These are phyloP conservation scores for Crassisporium funariophilum DNA, from an alignment of 768 basidiomycete genomes.

Conservation along the genomic window DNA sequence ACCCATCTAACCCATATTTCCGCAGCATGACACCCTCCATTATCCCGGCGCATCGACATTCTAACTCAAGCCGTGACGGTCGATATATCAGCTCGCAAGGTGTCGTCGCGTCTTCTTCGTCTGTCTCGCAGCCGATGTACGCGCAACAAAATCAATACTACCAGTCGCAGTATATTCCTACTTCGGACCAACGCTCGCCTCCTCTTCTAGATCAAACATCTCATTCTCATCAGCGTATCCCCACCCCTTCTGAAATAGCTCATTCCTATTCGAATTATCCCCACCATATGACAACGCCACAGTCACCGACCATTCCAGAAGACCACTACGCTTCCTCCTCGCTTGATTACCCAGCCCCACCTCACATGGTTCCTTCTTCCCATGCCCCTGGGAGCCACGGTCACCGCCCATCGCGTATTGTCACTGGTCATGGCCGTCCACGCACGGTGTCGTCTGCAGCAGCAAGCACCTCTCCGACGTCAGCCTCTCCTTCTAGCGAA, in stretches of 20 bases:
- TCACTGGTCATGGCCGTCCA: slow-evolving; percentile 43
- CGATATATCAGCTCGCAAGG: slow-evolving; percentile 26
- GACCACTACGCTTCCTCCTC: slow-evolving; percentile 24
- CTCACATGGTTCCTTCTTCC: slow-evolving; percentile 32
- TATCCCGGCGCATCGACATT: slow-evolving; percentile 30
- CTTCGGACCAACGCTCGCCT: slow-evolving; percentile 21
- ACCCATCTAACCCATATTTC: slow-evolving; percentile 31
- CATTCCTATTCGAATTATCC: slow-evolving; percentile 32
- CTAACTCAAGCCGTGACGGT: slow-evolving; percentile 25
- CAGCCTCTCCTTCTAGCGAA: slow-evolving; percentile 50
- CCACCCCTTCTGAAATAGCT: slow-evolving; percentile 37
- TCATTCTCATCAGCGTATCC: slow-evolving; percentile 26
- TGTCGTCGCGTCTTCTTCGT: slow-evolving; percentile 22
- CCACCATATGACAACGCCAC: slow-evolving; percentile 20
- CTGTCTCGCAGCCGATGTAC: slow-evolving; percentile 16
- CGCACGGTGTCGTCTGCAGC: slow-evolving; percentile 38
- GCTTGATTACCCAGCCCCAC: slow-evolving; percentile 28
- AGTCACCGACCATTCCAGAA: slow-evolving; percentile 24
- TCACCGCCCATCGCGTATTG: slow-evolving; percentile 39
- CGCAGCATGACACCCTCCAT: slow-evolving; percentile 41
- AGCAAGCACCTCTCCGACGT: slow-evolving; percentile 34
- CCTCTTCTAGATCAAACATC: slow-evolving; percentile 18
- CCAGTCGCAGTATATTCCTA: slow-evolving; percentile 21
- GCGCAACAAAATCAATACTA: slow-evolving; percentile 20
- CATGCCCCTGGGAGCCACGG: slow-evolving; percentile 29